Evolutionary conservation across 805 yeast genomes (phyloP).

Genomic region (Schwanniomyces yamadae): DNA sequence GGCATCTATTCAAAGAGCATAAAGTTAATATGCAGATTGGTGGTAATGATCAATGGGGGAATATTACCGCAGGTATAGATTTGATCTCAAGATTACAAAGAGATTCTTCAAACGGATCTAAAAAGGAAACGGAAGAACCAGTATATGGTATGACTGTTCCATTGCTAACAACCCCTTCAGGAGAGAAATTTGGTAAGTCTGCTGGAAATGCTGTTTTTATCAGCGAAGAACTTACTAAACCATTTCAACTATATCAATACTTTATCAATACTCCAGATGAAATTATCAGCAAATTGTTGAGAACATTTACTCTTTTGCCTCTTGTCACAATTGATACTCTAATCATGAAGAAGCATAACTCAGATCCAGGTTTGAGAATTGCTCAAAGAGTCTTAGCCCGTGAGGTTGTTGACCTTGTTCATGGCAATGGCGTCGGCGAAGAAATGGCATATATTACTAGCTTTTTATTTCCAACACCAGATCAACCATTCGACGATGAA

Average conservation of each 20-base stretch:
- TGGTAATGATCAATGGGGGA: conserved; percentile 98
- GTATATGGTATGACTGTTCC: conserved; percentile 88
- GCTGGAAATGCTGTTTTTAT: conserved; percentile 96
- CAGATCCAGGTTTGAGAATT: conserved; percentile 59
- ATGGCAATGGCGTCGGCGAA: conserved; percentile 75
- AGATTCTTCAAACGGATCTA: conserved; percentile 8
- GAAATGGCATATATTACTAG: conserved; percentile 67
- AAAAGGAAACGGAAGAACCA: conserved; percentile 19
- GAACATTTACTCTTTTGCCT: conserved; percentile 79
- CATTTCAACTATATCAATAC: conserved; percentile 82
- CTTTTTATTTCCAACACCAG: conserved; percentile 61
- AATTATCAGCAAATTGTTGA: conserved; percentile 66
- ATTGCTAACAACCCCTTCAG: conserved; percentile 78
- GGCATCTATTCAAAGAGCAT: conserved; percentile 63
- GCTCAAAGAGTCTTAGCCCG: conserved; percentile 80
- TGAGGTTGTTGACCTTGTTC: conserved; percentile 84
- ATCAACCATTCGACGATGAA: conserved; percentile 46
- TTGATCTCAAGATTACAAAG: conserved; percentile 61
- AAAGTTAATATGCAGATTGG: conserved; percentile 80
- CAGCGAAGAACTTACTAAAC: conserved; percentile 67
- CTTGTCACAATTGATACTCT: conserved; percentile 48
- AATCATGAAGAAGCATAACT: conserved; percentile 51
- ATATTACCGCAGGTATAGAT: conserved; percentile 94
- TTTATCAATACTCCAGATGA: conserved; percentile 78
- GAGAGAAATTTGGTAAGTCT: conserved; percentile 94